Percentiles rank a stretch among this genome's conserved stretches.
Conservation (phyloP, 805 yeast species). For the Candida patagonica region DNA sequence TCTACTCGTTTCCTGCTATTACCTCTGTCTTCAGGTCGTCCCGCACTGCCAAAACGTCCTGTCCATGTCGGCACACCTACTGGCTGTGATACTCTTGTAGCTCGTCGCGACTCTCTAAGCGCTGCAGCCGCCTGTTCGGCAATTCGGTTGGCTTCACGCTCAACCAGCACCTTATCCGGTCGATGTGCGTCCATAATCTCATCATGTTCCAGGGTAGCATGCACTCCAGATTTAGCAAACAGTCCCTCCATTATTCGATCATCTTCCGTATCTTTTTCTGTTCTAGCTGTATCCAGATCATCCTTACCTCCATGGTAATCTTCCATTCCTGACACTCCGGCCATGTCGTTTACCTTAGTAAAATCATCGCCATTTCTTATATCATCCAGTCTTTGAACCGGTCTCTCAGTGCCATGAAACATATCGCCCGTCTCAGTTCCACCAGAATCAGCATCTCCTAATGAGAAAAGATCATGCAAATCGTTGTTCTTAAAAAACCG, state of each 20-base stretch:
- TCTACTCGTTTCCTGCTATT: constrained; percentile 1
- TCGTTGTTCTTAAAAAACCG: constrained; percentile 90
- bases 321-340: constrained; percentile 69
- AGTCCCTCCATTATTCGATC: constrained; percentile 65
- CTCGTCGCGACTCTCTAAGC: constrained; percentile 49
- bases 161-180: constrained; percentile 47
- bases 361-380: constrained; percentile 54
- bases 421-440: constrained; percentile 63
- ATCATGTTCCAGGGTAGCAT: constrained; percentile 71
- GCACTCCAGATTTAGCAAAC: constrained; percentile 62
- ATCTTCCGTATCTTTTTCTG: constrained; percentile 30
- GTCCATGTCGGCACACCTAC: constrained; percentile 96
- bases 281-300: constrained; percentile 12
- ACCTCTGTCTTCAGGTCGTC: constrained; percentile 29
- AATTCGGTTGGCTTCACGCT: constrained; percentile 51
- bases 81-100: constrained; percentile 35
- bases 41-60: constrained; percentile 83
- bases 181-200: constrained; percentile 50
- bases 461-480: constrained; percentile 75
- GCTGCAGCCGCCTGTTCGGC: constrained; percentile 53
- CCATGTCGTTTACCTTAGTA: constrained; percentile 48
- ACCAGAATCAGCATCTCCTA: constrained; percentile 53
- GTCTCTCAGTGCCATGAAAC: constrained; percentile 37
- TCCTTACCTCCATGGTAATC: constrained; percentile 42
- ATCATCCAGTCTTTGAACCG: constrained; percentile 18